Evolutionary conservation across 2,329 filamentous ascomycete genomes (phyloP), one percentile per base, ranked within the genome.

Genomic region (Phialocephala sp.): DNA sequence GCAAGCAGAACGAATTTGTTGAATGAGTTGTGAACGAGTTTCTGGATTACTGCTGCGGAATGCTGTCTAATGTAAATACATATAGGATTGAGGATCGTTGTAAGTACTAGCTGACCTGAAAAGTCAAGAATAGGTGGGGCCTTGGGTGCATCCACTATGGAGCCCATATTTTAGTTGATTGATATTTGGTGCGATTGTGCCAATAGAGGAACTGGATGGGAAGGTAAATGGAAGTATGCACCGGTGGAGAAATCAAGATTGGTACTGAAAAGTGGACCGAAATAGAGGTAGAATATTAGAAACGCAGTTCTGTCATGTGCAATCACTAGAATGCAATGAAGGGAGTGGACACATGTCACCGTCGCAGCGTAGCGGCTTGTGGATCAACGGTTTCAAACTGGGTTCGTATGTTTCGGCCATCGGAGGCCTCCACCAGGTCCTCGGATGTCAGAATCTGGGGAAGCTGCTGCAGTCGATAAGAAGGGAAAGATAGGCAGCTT

Each of bases 91-190:
- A 59, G 6, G 12, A 54, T 27, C 6, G 18, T 18, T 18, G 3
- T 5, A 32, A 50, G 4, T 22, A 9, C n/a, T 11, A n/a, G n/a
- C 57, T 45, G 1, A 45, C 37, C 57, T 45, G 57, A 59, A 20
- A 59, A 59, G 37, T 59, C 37, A 22, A 59, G 22, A 4, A 59
- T 45, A 41, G 57, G 57, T 27, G 57, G 57, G 12, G 37, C 37
- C 8, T 32, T 27, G 9, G 20, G 20, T 22, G n/a, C 8, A 11
- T 22, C 45, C 22, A 11, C 45, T 50, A 24, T 20, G 45, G 45
- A 50, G 4, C 45, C 45, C 45, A 50, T 22, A 24, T 14, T 20
- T 50, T n/a, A 50, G 18, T 50, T 50, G 45, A 50, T 9, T 14
- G 12, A 22, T 22, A 50, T 50, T 4, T 20, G 45, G 4, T 15